A percentile compares a stretch with the other conserved stretches of the same genome.
Conservation (phyloP, 148 eudicot species). For the Persicaria tinctoria region DNA sequence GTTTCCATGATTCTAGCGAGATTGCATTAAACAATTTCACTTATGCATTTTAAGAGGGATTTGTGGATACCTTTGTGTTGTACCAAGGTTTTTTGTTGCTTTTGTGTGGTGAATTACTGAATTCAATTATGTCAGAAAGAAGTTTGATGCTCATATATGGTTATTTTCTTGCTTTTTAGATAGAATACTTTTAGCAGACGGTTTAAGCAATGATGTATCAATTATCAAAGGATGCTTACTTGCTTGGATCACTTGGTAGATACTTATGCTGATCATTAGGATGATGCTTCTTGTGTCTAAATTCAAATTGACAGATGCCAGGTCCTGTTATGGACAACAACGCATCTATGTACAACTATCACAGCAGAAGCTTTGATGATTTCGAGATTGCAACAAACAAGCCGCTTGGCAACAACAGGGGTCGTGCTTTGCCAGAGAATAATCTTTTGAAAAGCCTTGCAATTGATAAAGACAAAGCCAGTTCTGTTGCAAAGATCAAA, state of each 20-base stretch:
- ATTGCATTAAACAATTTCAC: background rate
- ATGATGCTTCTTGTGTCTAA: background rate
- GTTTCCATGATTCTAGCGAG: background rate
- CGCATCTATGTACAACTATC: slow-evolving; percentile 42
- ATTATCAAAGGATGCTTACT: background rate
- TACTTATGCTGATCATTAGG: background rate
- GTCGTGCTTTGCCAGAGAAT: slow-evolving; percentile 59
- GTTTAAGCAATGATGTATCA: background rate
- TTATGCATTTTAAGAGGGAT: background rate
- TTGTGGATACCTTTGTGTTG: background rate
- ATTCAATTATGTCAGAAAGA: background rate
- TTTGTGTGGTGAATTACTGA: slow-evolving; percentile 3
- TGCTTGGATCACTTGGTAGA: background rate
- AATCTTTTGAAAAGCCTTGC: slow-evolving; percentile 50
- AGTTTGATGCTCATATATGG: background rate
- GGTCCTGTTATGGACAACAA: slow-evolving; percentile 42
- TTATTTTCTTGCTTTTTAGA: background rate
- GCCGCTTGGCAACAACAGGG: slow-evolving; percentile 41
- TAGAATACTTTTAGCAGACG: background rate
- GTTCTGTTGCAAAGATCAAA: slow-evolving; percentile 91
- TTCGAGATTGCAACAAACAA: slow-evolving; percentile 54
- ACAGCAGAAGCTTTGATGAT: slow-evolving; percentile 72
- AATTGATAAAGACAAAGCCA: slow-evolving; percentile 70
- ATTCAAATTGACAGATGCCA: slow-evolving; percentile 27
- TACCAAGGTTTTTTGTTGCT: background rate